Evolutionary conservation across 2,329 filamentous ascomycete species (phyloP), one percentile per base, ranked within the genome.

Genomic region (Madurella mycetomatis): DNA sequence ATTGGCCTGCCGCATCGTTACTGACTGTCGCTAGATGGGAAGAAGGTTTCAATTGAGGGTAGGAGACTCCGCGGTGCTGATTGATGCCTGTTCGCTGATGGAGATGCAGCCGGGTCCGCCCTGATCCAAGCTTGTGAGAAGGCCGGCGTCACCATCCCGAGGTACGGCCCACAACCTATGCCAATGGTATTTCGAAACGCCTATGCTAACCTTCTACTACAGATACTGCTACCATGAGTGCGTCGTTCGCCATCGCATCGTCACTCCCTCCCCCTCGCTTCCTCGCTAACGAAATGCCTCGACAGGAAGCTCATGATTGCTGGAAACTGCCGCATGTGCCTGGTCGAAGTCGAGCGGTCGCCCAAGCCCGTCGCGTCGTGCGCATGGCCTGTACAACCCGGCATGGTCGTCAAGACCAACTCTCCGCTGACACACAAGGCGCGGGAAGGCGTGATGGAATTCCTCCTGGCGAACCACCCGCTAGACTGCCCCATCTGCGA

Each of bases 221-320:
- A 89, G 92, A 90, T 96, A 96, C 76, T 97, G 92, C 77, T 97
- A 97, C 76, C 92, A 96, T 83, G 92, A 97, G 88, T 90, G 84
- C 76, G 84, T 77, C 65, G 42, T 56, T 59, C 56, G 41, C 53
- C 31, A 19, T 53, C 61, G 58, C 60, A 54, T 54, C 66, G 63
- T 58, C 65, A 64, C 49, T 54, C 47, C 57, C 59, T 49, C 63
- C 49, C 51, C 42, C 54, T 52, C 47, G 52, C 62, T 15, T 51
- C 48, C 47, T 32, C 43, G 65, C 77, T 80, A 67, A 80, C 70
- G 68, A 70, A 65, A 64, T 64, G 55, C 55, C 53, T 62, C 51
- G 45, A 39, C 68, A 92, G 89, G 72, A 97, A 99, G 78, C 83
- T 99, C 65, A 91, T 95, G 87, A 96, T 99, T 81, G 94, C 94